These are phyloP conservation scores for Paxillus rubicundulus DNA, from an alignment of 768 basidiomycete species.

Conservation along the genomic window DNA sequence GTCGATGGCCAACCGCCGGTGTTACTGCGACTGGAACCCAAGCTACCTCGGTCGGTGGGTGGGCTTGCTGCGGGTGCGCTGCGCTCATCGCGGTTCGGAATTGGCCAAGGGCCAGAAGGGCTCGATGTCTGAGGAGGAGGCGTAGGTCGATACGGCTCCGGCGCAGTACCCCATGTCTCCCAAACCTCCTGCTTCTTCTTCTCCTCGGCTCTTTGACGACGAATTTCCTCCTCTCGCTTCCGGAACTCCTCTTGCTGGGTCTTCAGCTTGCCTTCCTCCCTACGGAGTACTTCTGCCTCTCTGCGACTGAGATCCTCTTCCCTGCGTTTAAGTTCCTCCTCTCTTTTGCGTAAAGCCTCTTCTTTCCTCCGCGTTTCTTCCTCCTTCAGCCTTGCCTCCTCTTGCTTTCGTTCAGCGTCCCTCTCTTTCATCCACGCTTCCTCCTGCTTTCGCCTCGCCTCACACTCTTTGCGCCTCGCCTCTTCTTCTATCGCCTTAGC, in stretches of 20 bases:
- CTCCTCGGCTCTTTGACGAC: constrained; percentile 30
- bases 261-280: constrained; percentile 25
- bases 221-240: constrained; percentile 32
- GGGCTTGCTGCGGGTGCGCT: constrained; percentile 33
- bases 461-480: constrained; percentile 15
- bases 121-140: constrained; percentile 28
- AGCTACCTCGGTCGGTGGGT: constrained; percentile 31
- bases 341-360: constrained; percentile 22
- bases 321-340: constrained; percentile 28
- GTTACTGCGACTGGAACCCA: constrained; percentile 27
- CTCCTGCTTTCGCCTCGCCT: constrained; percentile 15
- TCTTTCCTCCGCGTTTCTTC: constrained; percentile 27
- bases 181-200: constrained; percentile 29
- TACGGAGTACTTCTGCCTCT: constrained; percentile 31
- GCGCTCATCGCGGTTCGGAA: constrained; percentile 30
- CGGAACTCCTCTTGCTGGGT: constrained; percentile 27
- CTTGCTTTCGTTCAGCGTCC: constrained; percentile 23
- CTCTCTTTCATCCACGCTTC: constrained; percentile 22
- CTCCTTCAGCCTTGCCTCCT: constrained; percentile 24
- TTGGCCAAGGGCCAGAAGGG: constrained; percentile 31
- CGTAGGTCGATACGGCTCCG: constrained; percentile 21
- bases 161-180: constrained; percentile 25
- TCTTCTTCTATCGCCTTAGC: constrained; percentile 30
- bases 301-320: constrained; percentile 34
- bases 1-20: constrained; percentile 29